Evolutionary conservation across 495 filamentous ascomycete species (phyloP).

Genomic region (Penicillium salamii): DNA sequence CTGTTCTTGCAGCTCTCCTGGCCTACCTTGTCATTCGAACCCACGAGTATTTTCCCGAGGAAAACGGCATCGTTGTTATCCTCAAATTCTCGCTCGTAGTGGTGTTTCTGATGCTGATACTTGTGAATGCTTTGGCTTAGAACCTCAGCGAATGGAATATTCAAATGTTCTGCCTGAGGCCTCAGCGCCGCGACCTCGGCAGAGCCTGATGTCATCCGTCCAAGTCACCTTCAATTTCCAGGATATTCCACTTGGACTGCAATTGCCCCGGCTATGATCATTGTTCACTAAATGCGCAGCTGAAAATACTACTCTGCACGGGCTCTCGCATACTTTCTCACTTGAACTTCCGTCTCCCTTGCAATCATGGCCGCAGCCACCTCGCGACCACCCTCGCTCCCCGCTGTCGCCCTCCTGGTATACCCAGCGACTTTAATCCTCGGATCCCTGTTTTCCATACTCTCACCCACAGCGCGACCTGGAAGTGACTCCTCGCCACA

Average conservation of each 20-base stretch:
- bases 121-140: too few relatives aligned
- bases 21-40: too few relatives aligned
- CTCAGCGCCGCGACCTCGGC: background rate
- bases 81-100: too few relatives aligned
- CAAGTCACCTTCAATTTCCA: background rate
- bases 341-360: background rate
- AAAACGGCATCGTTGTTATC: too few relatives aligned
- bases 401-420: slow-evolving; percentile 47
- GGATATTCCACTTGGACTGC: background rate
- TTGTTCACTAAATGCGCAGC: background rate
- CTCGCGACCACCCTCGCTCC: slow-evolving; percentile 17
- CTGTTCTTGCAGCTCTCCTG: too few relatives aligned
- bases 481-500: slow-evolving; percentile 33
- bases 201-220: background rate
- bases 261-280: background rate
- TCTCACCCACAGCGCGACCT: slow-evolving; percentile 63
- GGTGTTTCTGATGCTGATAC: too few relatives aligned
- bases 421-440: slow-evolving; percentile 77
- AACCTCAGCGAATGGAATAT: background rate
- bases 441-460: slow-evolving; percentile 73
- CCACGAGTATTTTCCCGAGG: too few relatives aligned
- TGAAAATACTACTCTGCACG: background rate
- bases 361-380: slow-evolving; percentile 23
- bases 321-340: background rate
- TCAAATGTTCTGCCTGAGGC: background rate